Evolutionary conservation across 2,329 filamentous ascomycete genomes (phyloP), one percentile per base, ranked within the genome.

Genomic region (Talaromyces sp.): DNA sequence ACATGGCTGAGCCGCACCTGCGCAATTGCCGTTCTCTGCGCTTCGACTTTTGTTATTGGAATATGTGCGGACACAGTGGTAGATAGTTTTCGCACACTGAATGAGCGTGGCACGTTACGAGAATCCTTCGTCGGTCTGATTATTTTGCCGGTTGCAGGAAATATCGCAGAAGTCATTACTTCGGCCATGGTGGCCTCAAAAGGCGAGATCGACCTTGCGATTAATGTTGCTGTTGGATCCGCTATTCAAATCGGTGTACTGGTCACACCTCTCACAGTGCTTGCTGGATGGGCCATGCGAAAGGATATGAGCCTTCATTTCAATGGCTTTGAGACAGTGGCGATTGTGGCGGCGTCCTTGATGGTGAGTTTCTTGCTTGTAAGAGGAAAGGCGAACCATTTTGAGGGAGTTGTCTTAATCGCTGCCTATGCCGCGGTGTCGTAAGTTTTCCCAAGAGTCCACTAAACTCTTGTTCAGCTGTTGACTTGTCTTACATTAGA

Each of bases 191-290:
- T 89, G 8, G 88, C 87, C 0, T 83, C 85, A 74, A 89, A 89
- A 77, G 89, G 90, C 75, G 89, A 90, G 77, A 89, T 90, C 86
- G 87, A 90, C 71, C 76, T 90, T 38, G 87, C 88, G 1, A 89
- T 90, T 58, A 87, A 86, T 64, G 87, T 90, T 21, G 86, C 87
- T 4, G 82, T 90, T 8, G 88, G 88, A 59, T 87, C 83, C 64
- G 87, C 84, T 55, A 89, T 90, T 66, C 88, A 90, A 74, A 89
- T 90, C 70, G 78, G 87, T 14, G 78, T 90, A 8, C 88, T 90
- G 69, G 81, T 90, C 57, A 89, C 87, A 4, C 88, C 88, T 0
- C 77, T 90, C 19, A 82, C 89, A 32, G 87, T 90, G 32, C 84
- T 90, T 26, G 78, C 90, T 21, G 88, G 87, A n/a, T 90, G 88